Evolutionary conservation across 2,329 filamentous ascomycete species (phyloP).

Genomic region (Colletotrichum viniferum): DNA sequence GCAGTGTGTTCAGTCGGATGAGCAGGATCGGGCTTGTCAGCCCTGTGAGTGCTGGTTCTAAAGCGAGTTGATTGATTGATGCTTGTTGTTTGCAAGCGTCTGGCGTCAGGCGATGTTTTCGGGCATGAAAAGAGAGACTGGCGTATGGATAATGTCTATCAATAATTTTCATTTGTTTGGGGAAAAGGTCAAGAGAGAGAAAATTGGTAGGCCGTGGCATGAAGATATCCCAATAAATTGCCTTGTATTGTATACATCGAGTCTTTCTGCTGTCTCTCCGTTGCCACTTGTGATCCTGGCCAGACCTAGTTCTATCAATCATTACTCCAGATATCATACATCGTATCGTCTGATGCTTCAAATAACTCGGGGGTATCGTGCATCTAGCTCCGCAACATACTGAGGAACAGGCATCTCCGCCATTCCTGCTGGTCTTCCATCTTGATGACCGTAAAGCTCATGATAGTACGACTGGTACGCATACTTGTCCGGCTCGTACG

Average conservation of each 20-base stretch:
- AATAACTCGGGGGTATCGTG: background rate
- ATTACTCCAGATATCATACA: background rate
- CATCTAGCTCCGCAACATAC: background rate
- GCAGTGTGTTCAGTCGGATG: slow-evolving; percentile 17
- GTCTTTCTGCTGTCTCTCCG: background rate
- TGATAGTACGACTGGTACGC: background rate
- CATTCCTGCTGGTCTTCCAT: background rate
- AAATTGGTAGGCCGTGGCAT: background rate
- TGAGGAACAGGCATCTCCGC: background rate
- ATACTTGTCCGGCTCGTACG: background rate
- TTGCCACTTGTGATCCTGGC: background rate
- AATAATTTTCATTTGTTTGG: background rate
- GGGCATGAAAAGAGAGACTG: background rate
- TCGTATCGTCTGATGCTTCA: background rate
- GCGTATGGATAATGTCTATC: background rate
- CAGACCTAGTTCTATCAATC: background rate
- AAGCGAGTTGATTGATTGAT: background rate
- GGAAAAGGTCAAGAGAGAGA: background rate
- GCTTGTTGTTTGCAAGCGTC: background rate
- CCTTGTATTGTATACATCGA: background rate
- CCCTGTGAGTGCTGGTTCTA: slow-evolving; percentile 1
- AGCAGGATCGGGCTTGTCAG: slow-evolving; percentile 16
- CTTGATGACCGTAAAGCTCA: background rate
- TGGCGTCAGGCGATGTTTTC: background rate
- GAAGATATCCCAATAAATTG: background rate